Percentiles rank a stretch among this genome's conserved stretches.
Evolutionary conservation across 116 monocot genomes (phyloP).

Genomic region (Iris pallida): DNA sequence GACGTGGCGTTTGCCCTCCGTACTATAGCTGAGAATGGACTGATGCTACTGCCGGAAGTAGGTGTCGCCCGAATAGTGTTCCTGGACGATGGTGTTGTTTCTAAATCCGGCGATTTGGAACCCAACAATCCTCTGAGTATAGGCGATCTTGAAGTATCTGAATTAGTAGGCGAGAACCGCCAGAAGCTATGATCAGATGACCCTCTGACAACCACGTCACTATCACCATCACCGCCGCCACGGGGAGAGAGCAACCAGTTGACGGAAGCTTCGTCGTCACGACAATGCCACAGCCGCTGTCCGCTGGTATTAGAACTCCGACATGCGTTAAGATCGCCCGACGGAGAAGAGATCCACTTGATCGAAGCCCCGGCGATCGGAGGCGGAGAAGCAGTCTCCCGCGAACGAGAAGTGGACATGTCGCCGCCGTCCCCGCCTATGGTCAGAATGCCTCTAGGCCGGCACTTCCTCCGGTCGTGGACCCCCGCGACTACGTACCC

Average conservation of each 20-base stretch:
- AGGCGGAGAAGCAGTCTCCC: constrained; percentile 15
- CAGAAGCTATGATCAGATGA: constrained; percentile 22
- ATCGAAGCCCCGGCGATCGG: constrained; percentile 31
- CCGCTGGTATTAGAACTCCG: not conserved
- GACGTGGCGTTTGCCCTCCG: constrained; percentile 31
- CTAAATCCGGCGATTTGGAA: constrained; percentile 10
- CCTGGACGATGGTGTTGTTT: constrained; percentile 38
- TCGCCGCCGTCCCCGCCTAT: constrained; percentile 11
- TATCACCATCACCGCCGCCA: constrained; percentile 2
- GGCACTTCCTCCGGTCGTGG: constrained; percentile 40
- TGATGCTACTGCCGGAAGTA: constrained; percentile 45
- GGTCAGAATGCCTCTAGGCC: constrained; percentile 43
- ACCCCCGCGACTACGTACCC: constrained; percentile 44
- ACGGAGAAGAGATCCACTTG: constrained; percentile 47
- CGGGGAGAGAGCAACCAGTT: constrained; percentile 38
- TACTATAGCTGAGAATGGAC: constrained; percentile 88
- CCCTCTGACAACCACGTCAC: constrained; percentile 3
- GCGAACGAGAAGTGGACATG: constrained; percentile 6
- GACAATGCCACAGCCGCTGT: not conserved
- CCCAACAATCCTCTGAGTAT: constrained; percentile 8
- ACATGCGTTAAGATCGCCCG: not conserved
- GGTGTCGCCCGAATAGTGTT: constrained; percentile 45
- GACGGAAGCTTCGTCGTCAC: constrained; percentile 31
- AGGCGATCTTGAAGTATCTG: constrained; percentile 15
- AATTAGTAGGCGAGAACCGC: constrained; percentile 23